Conservation (phyloP, 768 basidiomycete species). For the Rhizopogon rudus region DNA sequence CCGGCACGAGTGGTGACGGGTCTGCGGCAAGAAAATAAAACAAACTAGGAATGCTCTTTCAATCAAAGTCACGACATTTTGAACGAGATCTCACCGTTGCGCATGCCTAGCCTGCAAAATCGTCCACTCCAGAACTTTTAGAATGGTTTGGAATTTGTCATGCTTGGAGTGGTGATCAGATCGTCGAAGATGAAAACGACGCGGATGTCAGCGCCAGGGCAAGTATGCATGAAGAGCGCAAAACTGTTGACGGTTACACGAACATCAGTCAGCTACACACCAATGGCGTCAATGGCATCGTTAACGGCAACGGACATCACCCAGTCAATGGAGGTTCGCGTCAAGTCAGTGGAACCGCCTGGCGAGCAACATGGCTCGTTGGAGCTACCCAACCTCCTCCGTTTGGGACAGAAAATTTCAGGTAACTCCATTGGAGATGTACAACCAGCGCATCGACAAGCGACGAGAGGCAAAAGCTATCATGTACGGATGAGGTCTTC, state of each 20-base stretch:
- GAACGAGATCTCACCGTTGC: constrained; percentile 57
- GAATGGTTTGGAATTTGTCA: constrained; percentile 74
- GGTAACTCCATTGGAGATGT: constrained; percentile 84
- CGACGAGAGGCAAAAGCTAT: constrained; percentile 80
- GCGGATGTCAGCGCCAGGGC: constrained; percentile 55
- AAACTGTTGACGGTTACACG: constrained; percentile 14
- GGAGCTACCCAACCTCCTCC: constrained; percentile 46
- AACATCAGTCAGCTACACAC: constrained; percentile 18
- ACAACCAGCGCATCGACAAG: constrained; percentile 83
- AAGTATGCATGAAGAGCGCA: constrained; percentile 37
- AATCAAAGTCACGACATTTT: background rate
- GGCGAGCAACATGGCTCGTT: constrained; percentile 25
- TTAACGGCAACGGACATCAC: constrained; percentile 33
- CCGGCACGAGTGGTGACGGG: constrained; percentile 67
- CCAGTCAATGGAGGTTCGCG: constrained; percentile 33
- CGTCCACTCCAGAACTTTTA: constrained; percentile 73
- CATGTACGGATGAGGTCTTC: constrained; percentile 86
- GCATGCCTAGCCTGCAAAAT: constrained; percentile 84
- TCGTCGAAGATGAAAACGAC: constrained; percentile 75
- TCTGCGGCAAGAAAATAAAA: constrained; percentile 83
- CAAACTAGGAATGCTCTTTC: constrained; percentile 40
- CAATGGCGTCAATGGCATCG: constrained; percentile 21
- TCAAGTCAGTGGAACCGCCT: constrained; percentile 43
- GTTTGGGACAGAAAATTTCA: constrained; percentile 84
- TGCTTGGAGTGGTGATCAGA: constrained; percentile 79